Evolutionary conservation across 208 protist species (phyloP), one percentile per base, ranked within the genome.

Genomic region (Trypanosoma conorhini): DNA sequence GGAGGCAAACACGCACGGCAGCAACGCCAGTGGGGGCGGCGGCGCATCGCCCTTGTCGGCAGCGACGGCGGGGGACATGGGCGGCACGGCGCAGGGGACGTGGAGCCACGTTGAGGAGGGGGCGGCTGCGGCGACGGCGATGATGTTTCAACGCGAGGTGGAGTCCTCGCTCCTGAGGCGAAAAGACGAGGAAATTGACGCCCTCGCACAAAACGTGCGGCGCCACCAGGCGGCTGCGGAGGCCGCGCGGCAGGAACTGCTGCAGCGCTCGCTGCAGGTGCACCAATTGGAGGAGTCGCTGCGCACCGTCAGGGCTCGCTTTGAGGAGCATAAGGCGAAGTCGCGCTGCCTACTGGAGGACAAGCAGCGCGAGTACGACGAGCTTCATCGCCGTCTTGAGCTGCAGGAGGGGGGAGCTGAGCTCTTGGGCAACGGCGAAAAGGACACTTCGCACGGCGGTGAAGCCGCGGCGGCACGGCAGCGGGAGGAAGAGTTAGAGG

Each of bases 181-280:
- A 44, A 76, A 44, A 50, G 69, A 67, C 52, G 52, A 74, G 0
- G 70, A 84, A 22, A 67, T 83, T 60, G 62, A 74, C 9, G 54
- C 62, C 0, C 63, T 78, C 24, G 52, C 56, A 44, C 26, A 51
- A 2, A 75, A 80, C 7, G 68, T 72, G 2, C 62, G 70, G 19
- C 79, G 73, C 0, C 35, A 74, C 22, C 76, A 79, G 33, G 61
- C 76, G 22, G 76, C 68, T 9, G 59, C 70, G 15, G 77, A 75
- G 13, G 76, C 71, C 19, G 62, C 76, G 1, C 60, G 50, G 15
- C 57, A 77, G 52, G 79, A 90, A 55, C 71, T 80, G 67, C 46
- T 70, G 31, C 55, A 62, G 24, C 60, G 55, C 3, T 68, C 60
- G 10, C 62, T 73, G 13, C 33, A 67, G 46, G 61, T 72, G 17